Percentiles rank a stretch among this genome's conserved stretches.
Conservation (phyloP, 1,139 yeast species). For the Hansenula anomala region DNA sequence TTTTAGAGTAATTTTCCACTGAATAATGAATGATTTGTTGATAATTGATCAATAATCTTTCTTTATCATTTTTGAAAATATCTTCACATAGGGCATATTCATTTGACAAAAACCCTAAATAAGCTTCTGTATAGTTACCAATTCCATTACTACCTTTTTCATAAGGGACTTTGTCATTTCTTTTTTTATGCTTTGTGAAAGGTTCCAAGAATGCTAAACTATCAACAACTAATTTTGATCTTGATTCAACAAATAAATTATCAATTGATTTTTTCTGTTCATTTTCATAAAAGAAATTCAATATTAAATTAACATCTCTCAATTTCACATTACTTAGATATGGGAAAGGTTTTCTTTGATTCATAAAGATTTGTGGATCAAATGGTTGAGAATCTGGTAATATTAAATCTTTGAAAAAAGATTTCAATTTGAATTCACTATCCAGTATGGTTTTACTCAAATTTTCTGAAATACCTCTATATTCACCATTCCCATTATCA, state of each 20-base stretch:
- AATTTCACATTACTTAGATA: slow-evolving; percentile 31
- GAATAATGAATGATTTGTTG: slow-evolving; percentile 34
- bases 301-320: slow-evolving; percentile 36
- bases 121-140: slow-evolving; percentile 46
- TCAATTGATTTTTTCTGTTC: slow-evolving; percentile 37
- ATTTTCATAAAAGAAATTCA: slow-evolving; percentile 40
- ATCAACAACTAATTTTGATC: slow-evolving; percentile 40
- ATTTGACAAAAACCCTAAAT: slow-evolving; percentile 43
- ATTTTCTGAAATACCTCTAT: slow-evolving; percentile 33
- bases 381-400: slow-evolving; percentile 29
- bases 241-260: slow-evolving; percentile 39
- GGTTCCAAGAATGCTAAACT: slow-evolving; percentile 40
- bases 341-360: slow-evolving; percentile 34
- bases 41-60: slow-evolving; percentile 34
- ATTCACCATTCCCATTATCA: slow-evolving; percentile 27
- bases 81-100: slow-evolving; percentile 42
- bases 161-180: slow-evolving; percentile 41
- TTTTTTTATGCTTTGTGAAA: slow-evolving; percentile 38
- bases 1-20: slow-evolving; percentile 29
- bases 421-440: slow-evolving; percentile 29
- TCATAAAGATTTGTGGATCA: slow-evolving; percentile 35
- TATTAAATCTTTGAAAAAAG: slow-evolving; percentile 25
- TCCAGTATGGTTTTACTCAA: slow-evolving; percentile 24
- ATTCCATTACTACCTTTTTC: slow-evolving; percentile 65
- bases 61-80: slow-evolving; percentile 30